These are phyloP conservation scores for Olyra latifolia DNA, from an alignment of 176 grass and related monocot genomes.

Conservation along the genomic window DNA sequence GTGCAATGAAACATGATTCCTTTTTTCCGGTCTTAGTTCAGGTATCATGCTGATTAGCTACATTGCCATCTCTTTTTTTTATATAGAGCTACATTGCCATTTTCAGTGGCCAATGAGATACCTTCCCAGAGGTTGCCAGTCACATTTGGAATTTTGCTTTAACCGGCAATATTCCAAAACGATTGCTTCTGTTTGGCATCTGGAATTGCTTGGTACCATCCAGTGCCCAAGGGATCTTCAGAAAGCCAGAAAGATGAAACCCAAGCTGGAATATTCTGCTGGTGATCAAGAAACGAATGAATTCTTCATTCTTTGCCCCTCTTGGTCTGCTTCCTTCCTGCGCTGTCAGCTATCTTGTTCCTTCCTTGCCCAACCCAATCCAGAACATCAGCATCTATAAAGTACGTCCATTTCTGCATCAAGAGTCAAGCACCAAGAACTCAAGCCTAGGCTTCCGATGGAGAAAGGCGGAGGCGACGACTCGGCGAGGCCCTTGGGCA, in stretches of 20 bases:
- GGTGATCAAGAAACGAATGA: constrained; percentile 38
- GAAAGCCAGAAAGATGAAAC: background rate
- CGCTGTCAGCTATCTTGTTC: background rate
- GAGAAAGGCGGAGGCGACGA: background rate
- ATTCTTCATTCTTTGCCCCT: constrained; percentile 30
- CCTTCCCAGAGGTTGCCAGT: background rate
- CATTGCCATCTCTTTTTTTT: no score
- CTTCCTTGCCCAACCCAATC: constrained; percentile 9
- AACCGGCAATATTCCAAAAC: background rate
- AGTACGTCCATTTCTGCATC: background rate
- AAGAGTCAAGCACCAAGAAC: constrained; percentile 2
- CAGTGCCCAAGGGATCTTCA: background rate
- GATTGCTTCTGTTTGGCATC: background rate
- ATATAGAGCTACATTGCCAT: background rate
- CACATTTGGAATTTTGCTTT: constrained; percentile 21
- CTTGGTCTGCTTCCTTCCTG: background rate
- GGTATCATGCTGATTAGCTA: background rate
- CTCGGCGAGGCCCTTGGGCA: constrained; percentile 6
- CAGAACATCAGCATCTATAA: constrained; percentile 37
- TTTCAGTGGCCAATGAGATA: background rate
- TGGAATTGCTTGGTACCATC: background rate
- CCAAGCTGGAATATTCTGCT: constrained; percentile 19
- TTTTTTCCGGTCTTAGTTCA: background rate
- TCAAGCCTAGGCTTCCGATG: background rate
- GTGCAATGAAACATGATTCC: background rate